phyloP scores from a whole-genome alignment of 306 rosid genomes.

The Styphnolobium japonicum region DNA sequence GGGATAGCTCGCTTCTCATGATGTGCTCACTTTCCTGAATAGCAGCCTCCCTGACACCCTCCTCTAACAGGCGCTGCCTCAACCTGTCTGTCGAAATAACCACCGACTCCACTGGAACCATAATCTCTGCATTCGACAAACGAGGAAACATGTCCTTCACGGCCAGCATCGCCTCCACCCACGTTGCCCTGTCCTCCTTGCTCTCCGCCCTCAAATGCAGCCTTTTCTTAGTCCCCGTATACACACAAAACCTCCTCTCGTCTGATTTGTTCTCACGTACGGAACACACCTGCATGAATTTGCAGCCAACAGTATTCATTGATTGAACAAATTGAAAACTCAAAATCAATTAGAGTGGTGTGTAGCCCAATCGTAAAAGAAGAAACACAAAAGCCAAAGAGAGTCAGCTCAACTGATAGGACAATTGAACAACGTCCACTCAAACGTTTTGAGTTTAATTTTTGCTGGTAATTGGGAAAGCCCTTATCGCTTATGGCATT shows the following conservation, averaged over 20 bases:
- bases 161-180: slow-evolving; percentile 29
- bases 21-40: slow-evolving; percentile 63
- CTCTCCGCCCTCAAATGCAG: slow-evolving; percentile 33
- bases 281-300: slow-evolving; percentile 28
- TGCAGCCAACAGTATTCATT: too few relatives aligned
- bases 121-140: slow-evolving; percentile 56
- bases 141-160: slow-evolving; percentile 62
- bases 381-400: too few relatives aligned
- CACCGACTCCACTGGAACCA: slow-evolving; percentile 50
- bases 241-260: slow-evolving; percentile 21
- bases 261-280: slow-evolving; percentile 28
- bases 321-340: background rate
- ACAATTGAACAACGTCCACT: too few relatives aligned
- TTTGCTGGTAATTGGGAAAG: too few relatives aligned
- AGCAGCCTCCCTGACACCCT: slow-evolving; percentile 56
- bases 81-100: slow-evolving; percentile 49
- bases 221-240: slow-evolving; percentile 40
- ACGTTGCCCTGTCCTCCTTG: slow-evolving; percentile 21
- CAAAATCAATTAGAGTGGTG: too few relatives aligned
- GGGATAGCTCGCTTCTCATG: slow-evolving; percentile 59
- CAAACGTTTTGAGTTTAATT: too few relatives aligned
- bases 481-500: too few relatives aligned
- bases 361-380: too few relatives aligned
- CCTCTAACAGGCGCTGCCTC: slow-evolving; percentile 52
- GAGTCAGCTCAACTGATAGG: too few relatives aligned